Percentiles rank a stretch among this genome's conserved stretches.
Evolutionary conservation across 2,329 filamentous ascomycete genomes (phyloP).

Genomic region (Esteya vermicola): DNA sequence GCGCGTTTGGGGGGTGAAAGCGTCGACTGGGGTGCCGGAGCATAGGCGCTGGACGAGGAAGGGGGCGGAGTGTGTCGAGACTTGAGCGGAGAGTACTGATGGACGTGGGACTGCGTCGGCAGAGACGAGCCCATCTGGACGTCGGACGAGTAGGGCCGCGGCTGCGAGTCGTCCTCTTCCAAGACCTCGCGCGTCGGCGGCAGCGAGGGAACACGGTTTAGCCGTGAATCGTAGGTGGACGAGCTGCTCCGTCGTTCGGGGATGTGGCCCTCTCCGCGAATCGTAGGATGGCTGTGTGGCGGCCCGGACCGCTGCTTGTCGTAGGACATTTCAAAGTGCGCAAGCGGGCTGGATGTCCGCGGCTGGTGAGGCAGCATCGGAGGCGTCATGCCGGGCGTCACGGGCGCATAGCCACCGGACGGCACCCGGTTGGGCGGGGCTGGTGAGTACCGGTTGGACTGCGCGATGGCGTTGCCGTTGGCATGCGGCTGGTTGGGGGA

Average conservation of each 20-base stretch:
- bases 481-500: conserved; percentile 26
- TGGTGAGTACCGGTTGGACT: conserved; percentile 39
- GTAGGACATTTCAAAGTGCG: conserved; percentile 44
- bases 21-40: conserved; percentile 10
- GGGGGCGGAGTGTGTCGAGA: conserved; percentile 36
- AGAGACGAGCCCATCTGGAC: neutral
- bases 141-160: conserved; percentile 8
- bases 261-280: conserved; percentile 24
- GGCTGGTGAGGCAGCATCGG: conserved; percentile 43
- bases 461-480: conserved; percentile 24
- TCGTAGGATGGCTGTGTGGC: conserved; percentile 13
- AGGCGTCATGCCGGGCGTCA: conserved; percentile 21
- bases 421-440: conserved; percentile 25
- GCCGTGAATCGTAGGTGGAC: conserved; percentile 36
- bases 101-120: conserved; percentile 6
- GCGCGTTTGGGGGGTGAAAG: conserved; percentile 43
- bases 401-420: conserved; percentile 23
- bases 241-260: conserved; percentile 35
- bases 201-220: conserved; percentile 41
- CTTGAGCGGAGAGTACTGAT: conserved; percentile 5
- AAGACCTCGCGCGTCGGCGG: conserved; percentile 49
- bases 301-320: conserved; percentile 14
- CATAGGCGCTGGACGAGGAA: conserved; percentile 12
- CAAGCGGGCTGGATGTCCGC: conserved; percentile 50
- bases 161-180: conserved; percentile 31